A percentile compares a stretch with the other conserved stretches of the same genome.
Evolutionary conservation across 2,329 filamentous ascomycete genomes (phyloP).

Genomic region (Epichloe aotearoae): DNA sequence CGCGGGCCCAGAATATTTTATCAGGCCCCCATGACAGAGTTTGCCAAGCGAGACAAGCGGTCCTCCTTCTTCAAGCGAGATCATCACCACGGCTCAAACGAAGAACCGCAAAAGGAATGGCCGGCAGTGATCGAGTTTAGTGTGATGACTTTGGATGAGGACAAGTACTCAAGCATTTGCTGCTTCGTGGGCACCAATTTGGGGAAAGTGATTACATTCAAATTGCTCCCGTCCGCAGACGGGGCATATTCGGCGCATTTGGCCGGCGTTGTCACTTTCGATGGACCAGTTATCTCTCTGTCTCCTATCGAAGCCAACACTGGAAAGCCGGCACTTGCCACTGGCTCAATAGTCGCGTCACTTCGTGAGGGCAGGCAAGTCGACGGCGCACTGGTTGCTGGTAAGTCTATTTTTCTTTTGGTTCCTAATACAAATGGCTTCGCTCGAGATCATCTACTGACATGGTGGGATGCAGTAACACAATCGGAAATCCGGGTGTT

Average conservation of each 20-base stretch:
- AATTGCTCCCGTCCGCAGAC: constrained; percentile 64
- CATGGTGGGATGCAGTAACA: constrained; percentile 30
- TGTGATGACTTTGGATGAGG: constrained; percentile 85
- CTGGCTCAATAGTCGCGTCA: constrained; percentile 59
- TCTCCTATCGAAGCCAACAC: constrained; percentile 67
- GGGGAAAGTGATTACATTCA: constrained; percentile 80
- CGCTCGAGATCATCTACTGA: neutral
- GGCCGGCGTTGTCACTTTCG: constrained; percentile 53
- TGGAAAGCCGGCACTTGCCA: constrained; percentile 64
- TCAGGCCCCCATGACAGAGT: constrained; percentile 56
- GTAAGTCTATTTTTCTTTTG: constrained; percentile 25
- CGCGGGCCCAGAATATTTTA: constrained; percentile 78
- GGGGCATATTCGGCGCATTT: constrained; percentile 56
- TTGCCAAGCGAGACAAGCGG: constrained; percentile 64
- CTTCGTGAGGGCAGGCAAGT: constrained; percentile 62
- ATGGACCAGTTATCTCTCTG: constrained; percentile 61
- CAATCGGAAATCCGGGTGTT: constrained; percentile 75
- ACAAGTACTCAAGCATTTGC: constrained; percentile 87
- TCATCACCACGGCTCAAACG: constrained; percentile 13
- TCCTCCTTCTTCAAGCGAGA: constrained; percentile 50
- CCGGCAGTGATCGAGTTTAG: constrained; percentile 78
- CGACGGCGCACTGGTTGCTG: constrained; percentile 68
- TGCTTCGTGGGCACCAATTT: constrained; percentile 82
- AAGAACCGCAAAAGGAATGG: constrained; percentile 49
- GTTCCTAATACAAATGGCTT: neutral